Evolutionary conservation across 2,329 filamentous ascomycete genomes (phyloP), one percentile per base, ranked within the genome.

Genomic region (Calonectria leucothoes): DNA sequence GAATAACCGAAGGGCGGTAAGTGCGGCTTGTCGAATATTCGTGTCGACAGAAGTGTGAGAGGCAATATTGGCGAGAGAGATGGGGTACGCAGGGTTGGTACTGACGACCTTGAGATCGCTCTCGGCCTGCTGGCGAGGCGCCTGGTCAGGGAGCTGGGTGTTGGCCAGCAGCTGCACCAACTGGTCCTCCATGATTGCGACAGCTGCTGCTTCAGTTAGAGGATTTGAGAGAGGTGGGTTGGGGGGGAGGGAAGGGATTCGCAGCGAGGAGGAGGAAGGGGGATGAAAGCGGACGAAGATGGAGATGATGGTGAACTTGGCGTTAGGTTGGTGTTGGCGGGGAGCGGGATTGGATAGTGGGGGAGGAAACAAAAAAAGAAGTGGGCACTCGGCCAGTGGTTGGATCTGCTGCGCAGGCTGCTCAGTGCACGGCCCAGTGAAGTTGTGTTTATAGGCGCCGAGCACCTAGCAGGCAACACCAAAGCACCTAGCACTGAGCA

Each of bases 91-190:
- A 71, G 91, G 89, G 82, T 91, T 91, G 74, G 89, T 84, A 82
- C 94, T 93, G 76, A 94, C 91, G 76, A 91, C 91, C 83, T 92
- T 91, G 66, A 98, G 91, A 81, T 95, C 94, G 82, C 93, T 89
- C 87, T 99, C 97, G 79, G 97, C 97, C 83, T 94, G 92, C 83
- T 94, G 95, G 84, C 96, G 93, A 71, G 94, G 93, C 69, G 87
- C 92, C 84, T 96, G 93, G 72, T 93, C 91, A 74, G 94, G 82
- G 76, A 93, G 93, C 87, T 98, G 95, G 64, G 96, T 98, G 85
- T 95, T 95, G 81, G 93, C 92, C 77, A 99, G 93, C 84, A 98
- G 91, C 85, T 93, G 93, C 80, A 97, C 93, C 85, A 99, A 92
- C 88, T 98, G 93, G 87, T 97, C 93, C 90, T 98, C 96, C 95